Percentiles rank a stretch among this genome's conserved stretches.
Conservation (phyloP, 345 rosid species). For the Isatis tinctoria region DNA sequence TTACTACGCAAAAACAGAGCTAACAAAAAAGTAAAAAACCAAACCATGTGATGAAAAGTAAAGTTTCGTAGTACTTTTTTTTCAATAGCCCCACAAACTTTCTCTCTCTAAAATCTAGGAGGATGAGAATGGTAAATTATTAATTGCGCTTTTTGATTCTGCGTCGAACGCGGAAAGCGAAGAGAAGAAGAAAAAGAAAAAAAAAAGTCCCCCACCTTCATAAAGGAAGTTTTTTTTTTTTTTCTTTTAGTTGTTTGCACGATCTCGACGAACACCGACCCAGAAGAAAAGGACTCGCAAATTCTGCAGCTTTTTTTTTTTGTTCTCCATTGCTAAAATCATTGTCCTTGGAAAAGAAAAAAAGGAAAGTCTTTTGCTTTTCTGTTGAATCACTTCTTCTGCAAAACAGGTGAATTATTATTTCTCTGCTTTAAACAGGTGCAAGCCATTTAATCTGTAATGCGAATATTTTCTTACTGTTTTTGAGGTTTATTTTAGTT, state of each 20-base stretch:
- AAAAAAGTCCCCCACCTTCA: conserved; percentile 13
- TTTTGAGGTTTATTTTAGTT: background rate
- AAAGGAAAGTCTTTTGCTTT: background rate
- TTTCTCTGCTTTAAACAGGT: conserved; percentile 8
- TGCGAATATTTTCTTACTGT: background rate
- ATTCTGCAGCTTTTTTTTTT: conserved; percentile 24
- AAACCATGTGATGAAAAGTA: conserved; percentile 7
- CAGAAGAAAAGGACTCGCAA: conserved; percentile 18
- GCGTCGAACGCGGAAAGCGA: conserved; percentile 26
- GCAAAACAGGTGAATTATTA: background rate
- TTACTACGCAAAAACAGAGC: background rate
- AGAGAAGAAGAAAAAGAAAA: conserved; percentile 18
- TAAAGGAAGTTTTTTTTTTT: background rate
- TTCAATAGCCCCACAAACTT: conserved; percentile 2
- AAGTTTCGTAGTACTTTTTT: background rate
- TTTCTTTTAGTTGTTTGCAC: conserved; percentile 23
- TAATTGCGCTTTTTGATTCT: conserved; percentile 17
- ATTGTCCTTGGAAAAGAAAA: background rate
- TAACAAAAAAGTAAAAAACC: too few relatives aligned
- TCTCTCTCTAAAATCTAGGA: conserved; percentile 21
- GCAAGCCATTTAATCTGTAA: conserved; percentile 1
- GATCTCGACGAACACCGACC: conserved; percentile 22
- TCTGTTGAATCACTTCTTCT: conserved; percentile 8
- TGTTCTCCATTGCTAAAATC: background rate
- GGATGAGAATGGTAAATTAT: background rate